Conservation (phyloP, 192 early-diverging fungal species). For the Linnemannia exigua region DNA sequence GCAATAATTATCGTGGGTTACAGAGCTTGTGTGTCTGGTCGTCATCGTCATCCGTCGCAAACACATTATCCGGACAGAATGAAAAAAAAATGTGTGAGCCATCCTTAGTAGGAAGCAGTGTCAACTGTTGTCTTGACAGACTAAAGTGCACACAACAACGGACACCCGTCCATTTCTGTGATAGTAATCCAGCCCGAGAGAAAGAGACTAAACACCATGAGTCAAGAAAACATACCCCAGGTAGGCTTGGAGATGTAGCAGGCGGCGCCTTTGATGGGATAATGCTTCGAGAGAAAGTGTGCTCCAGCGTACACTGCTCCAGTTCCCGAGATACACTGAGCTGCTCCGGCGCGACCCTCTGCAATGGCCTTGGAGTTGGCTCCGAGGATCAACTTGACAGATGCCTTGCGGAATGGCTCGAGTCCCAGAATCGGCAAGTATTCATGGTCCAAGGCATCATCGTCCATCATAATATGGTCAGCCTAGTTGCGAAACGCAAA, state of each 20-base stretch:
- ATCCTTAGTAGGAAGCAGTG: background rate
- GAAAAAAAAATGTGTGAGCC: background rate
- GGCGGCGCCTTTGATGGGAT: constrained; percentile 66
- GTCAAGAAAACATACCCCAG: constrained; percentile 78
- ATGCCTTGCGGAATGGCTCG: constrained; percentile 80
- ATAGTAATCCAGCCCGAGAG: background rate
- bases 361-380: constrained; percentile 75
- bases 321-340: constrained; percentile 96
- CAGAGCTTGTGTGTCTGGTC: background rate
- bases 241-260: constrained; percentile 96
- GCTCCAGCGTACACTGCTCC: constrained; percentile 92
- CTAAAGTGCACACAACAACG: constrained; percentile 5
- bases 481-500: constrained; percentile 67
- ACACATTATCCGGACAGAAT: background rate
- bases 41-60: background rate
- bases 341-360: constrained; percentile 77
- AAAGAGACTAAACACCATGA: constrained; percentile 4
- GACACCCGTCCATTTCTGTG: background rate
- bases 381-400: constrained; percentile 88
- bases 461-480: constrained; percentile 76
- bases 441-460: constrained; percentile 89
- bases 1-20: background rate
- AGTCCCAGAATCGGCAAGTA: constrained; percentile 93
- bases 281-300: constrained; percentile 84
- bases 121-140: background rate